Evolutionary conservation across 208 protist species (phyloP).

Genomic region (Pavlovales sp.): DNA sequence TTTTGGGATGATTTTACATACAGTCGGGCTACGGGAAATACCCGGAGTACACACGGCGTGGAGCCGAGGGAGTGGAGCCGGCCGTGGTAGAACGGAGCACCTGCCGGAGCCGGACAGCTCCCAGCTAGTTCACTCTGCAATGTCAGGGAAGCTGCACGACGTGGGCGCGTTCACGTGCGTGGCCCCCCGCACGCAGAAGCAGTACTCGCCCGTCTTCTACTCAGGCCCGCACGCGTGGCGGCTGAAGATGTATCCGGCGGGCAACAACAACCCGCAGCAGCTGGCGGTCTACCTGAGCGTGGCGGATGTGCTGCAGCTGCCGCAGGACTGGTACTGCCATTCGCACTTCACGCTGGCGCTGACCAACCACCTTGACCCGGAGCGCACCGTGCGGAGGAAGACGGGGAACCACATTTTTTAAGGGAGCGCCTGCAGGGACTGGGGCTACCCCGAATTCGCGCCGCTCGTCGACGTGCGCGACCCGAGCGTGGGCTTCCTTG

Average conservation of each 20-base stretch:
- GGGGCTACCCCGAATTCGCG: conserved; percentile 65
- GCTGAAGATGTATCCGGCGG: conserved; percentile 44
- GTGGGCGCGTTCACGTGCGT: no score
- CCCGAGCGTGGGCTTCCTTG: conserved; percentile 46
- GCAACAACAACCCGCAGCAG: conserved; percentile 35
- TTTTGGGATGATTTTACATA: no score
- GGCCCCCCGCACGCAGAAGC: no score
- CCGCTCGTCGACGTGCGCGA: conserved; percentile 40
- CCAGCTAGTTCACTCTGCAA: no score
- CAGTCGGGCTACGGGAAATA: no score
- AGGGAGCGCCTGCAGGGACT: conserved; percentile 53
- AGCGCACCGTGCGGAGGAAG: conserved; percentile 1
- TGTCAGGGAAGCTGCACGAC: no score
- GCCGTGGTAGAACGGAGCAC: no score
- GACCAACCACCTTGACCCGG: conserved; percentile 37
- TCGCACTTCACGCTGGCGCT: conserved; percentile 48
- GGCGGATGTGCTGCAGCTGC: conserved; percentile 6
- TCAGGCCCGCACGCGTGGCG: conserved; percentile 39
- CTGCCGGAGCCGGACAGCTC: no score
- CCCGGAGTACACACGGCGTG: no score
- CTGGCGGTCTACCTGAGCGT: conserved; percentile 52
- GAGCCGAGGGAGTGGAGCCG: no score
- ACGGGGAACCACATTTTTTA: conserved; percentile 56
- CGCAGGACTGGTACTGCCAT: conserved; percentile 6
- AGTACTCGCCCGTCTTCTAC: conserved; percentile 36